Conservation (phyloP, 2,329 filamentous ascomycete genomes). For the Claviceps cyperi region DNA sequence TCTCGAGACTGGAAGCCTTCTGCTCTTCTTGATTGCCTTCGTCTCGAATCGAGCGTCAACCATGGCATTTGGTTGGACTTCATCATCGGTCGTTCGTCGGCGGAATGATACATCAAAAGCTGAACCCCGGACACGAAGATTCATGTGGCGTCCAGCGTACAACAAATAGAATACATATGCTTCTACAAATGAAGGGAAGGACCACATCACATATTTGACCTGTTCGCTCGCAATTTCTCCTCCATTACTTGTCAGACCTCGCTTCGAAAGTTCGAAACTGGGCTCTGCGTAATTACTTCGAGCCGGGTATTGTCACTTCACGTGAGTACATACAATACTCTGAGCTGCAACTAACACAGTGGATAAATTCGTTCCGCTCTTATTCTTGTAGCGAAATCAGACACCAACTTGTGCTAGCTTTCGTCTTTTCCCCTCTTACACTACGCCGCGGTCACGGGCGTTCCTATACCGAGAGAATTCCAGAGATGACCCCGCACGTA, state of each 20-base stretch:
- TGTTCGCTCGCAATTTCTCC: neutral
- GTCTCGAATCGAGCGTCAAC: no score
- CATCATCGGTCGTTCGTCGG: slow-evolving; percentile 3
- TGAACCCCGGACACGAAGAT: neutral
- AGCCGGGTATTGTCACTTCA: neutral
- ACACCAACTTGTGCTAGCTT: no score
- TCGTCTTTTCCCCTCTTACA: no score
- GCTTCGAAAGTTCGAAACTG: neutral
- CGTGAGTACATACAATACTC: neutral
- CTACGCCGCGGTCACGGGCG: no score
- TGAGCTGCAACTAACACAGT: neutral
- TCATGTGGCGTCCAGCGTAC: neutral
- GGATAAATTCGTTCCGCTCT: neutral
- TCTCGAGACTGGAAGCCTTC: neutral
- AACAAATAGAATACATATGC: neutral
- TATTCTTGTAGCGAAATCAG: no score
- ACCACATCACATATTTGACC: neutral
- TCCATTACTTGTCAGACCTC: neutral
- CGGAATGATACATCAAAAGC: neutral
- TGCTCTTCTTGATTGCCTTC: neutral
- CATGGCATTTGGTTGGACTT: no score
- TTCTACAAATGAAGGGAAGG: neutral
- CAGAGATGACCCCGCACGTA: no score
- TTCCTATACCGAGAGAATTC: no score
- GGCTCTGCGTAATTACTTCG: neutral